Conservation (phyloP, 1,284 basidiomycete genomes). For the Ustilago loliicola region DNA sequence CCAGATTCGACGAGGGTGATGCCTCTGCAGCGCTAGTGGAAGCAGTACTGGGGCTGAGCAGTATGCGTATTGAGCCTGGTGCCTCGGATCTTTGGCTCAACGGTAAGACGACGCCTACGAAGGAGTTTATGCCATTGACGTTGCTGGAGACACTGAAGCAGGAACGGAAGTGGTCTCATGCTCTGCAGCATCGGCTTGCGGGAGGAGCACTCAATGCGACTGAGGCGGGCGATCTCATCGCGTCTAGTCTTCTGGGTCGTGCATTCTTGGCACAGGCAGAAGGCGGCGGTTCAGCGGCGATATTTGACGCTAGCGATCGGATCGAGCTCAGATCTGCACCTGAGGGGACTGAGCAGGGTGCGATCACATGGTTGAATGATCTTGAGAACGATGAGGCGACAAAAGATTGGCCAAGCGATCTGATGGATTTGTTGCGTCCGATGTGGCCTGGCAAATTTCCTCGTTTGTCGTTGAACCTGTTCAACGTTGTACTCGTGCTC, state of each 20-base stretch:
- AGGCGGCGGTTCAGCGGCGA: conserved; percentile 70
- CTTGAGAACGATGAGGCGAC: conserved; percentile 80
- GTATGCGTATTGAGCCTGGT: conserved; percentile 52
- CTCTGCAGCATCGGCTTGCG: conserved; percentile 72
- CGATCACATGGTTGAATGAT: conserved; percentile 89
- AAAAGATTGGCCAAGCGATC: conserved; percentile 35
- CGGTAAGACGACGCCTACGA: conserved; percentile 39
- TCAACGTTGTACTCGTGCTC: conserved; percentile 64
- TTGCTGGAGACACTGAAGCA: conserved; percentile 74
- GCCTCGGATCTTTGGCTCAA: conserved; percentile 65
- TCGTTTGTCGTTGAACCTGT: conserved; percentile 59
- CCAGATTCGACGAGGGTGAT: conserved; percentile 33
- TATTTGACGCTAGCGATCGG: conserved; percentile 67
- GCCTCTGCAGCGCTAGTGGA: conserved; percentile 33
- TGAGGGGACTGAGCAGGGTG: conserved; percentile 71
- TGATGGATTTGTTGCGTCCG: conserved; percentile 55
- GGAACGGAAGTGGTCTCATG: conserved; percentile 78
- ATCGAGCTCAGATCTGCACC: conserved; percentile 33
- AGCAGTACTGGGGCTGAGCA: conserved; percentile 35
- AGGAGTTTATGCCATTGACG: conserved; percentile 49
- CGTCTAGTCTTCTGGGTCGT: conserved; percentile 39
- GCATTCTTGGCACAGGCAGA: conserved; percentile 37
- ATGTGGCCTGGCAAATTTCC: conserved; percentile 63
- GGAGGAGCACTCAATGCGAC: conserved; percentile 78
- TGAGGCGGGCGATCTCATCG: conserved; percentile 80